A percentile compares a stretch with the other conserved stretches of the same genome.
These are phyloP conservation scores for Berberis vulgaris DNA, from an alignment of 164 flowering plant genomes.

Conservation along the genomic window DNA sequence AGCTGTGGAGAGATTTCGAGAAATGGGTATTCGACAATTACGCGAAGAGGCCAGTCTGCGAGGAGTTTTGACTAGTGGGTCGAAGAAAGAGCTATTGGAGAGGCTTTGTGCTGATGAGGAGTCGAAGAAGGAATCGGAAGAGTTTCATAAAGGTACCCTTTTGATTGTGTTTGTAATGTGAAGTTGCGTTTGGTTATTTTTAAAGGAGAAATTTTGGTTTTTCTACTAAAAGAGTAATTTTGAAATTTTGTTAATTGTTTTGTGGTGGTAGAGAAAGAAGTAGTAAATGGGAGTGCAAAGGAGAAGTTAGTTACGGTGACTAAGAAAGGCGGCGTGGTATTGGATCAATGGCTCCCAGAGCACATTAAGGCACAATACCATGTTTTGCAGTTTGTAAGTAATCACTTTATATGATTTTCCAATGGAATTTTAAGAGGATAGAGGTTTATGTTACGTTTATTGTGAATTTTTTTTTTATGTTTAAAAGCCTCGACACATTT, in stretches of 20 bases:
- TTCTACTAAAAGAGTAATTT: slow-evolving; percentile 7
- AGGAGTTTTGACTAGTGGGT: slow-evolving; percentile 36
- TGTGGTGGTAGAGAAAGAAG: slow-evolving; percentile 24
- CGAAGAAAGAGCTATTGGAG: slow-evolving; percentile 51
- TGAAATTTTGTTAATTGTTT: background rate
- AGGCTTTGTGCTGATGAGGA: slow-evolving; percentile 27
- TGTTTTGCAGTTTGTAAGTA: slow-evolving; percentile 53
- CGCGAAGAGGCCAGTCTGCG: slow-evolving; percentile 41
- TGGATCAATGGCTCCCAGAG: slow-evolving; percentile 85
- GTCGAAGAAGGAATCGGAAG: slow-evolving; percentile 9
- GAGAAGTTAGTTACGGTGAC: slow-evolving; percentile 42
- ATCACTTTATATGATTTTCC: background rate
- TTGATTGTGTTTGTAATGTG: too few species aligned
- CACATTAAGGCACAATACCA: slow-evolving; percentile 62
- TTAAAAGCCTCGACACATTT: too few species aligned
- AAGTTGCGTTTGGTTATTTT: too few species aligned
- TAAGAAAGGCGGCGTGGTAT: slow-evolving; percentile 72
- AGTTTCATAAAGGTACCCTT: slow-evolving; percentile 14
- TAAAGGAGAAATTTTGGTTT: background rate
- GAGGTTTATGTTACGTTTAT: too few species aligned
- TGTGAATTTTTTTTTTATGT: too few species aligned
- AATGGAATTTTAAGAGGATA: too few species aligned
- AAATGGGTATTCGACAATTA: slow-evolving; percentile 38
- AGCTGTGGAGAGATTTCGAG: slow-evolving; percentile 28
- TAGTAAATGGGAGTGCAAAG: slow-evolving; percentile 20